Evolutionary conservation across 805 yeast species (phyloP).

Genomic region (Naumovozyma castellii): DNA sequence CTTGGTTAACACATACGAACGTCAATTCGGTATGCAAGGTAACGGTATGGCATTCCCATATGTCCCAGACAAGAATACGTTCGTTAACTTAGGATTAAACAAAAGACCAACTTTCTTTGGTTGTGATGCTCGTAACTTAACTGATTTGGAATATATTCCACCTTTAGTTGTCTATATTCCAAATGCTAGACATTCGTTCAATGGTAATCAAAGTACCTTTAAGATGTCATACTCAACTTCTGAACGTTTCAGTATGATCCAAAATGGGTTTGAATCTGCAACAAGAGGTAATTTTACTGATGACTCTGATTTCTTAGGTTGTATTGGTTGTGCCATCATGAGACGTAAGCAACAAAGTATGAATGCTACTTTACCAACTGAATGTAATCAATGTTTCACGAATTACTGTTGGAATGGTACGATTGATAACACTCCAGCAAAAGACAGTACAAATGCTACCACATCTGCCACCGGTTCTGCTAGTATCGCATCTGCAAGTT

Average conservation of each 20-base stretch:
- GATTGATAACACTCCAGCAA: constrained; percentile 13
- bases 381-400: constrained; percentile 62
- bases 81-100: constrained; percentile 50
- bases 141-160: constrained; percentile 45
- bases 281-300: constrained; percentile 58
- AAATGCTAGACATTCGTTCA: constrained; percentile 55
- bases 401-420: constrained; percentile 71
- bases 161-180: constrained; percentile 75
- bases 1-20: constrained; percentile 42
- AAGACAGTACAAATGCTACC: constrained; percentile 11
- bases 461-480: constrained; percentile 1
- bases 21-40: constrained; percentile 49
- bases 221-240: constrained; percentile 50
- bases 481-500: constrained; percentile 3
- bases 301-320: constrained; percentile 59
- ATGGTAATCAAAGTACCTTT: constrained; percentile 66
- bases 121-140: constrained; percentile 57
- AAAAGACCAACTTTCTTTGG: constrained; percentile 75
- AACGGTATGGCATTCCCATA: constrained; percentile 64
- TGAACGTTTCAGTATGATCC: constrained; percentile 50
- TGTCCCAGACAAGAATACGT: constrained; percentile 62
- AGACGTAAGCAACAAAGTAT: constrained; percentile 69
- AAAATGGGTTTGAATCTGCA: constrained; percentile 66
- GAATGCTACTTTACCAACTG: constrained; percentile 46
- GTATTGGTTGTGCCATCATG: constrained; percentile 76